phyloP scores from a whole-genome alignment of 257 asterid genomes.

The Plantago elongata region DNA sequence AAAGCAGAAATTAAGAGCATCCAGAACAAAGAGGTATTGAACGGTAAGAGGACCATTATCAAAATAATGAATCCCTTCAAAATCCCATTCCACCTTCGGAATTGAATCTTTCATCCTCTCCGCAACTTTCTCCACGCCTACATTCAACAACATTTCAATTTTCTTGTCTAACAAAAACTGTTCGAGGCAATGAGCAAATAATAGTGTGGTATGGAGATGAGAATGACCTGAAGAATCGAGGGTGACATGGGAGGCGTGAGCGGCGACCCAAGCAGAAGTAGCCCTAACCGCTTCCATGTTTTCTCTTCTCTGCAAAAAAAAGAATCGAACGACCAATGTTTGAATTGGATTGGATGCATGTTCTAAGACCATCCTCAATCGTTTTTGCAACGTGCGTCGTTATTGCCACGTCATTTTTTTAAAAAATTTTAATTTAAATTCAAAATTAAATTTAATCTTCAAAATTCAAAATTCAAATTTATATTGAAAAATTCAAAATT shows the following conservation, averaged over 20 bases:
- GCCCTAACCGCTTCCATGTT: slow-evolving; percentile 76
- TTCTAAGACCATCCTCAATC: too few relatives aligned
- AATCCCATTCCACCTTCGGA: slow-evolving; percentile 93
- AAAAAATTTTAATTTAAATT: too few relatives aligned
- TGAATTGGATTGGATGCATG: too few relatives aligned
- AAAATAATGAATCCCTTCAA: slow-evolving; percentile 90
- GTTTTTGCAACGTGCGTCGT: too few relatives aligned
- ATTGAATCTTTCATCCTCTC: slow-evolving; percentile 62
- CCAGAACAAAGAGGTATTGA: slow-evolving; percentile 87
- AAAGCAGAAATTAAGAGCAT: slow-evolving; percentile 92
- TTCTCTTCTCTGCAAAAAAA: background rate
- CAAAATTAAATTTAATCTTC: too few relatives aligned
- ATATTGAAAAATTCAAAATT: too few relatives aligned
- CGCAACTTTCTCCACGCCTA: slow-evolving; percentile 72
- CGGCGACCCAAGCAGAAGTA: slow-evolving; percentile 88
- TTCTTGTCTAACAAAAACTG: background rate
- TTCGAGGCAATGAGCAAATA: too few relatives aligned
- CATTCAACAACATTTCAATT: background rate
- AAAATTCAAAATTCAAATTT: too few relatives aligned
- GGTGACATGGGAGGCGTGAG: slow-evolving; percentile 75
- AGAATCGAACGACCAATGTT: too few relatives aligned
- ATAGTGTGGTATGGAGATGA: background rate
- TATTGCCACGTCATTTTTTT: too few relatives aligned
- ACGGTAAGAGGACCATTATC: slow-evolving; percentile 93
- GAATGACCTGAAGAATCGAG: slow-evolving; percentile 57